Conservation (phyloP, 176 grass and related monocot genomes). For the Triticum urartu region DNA sequence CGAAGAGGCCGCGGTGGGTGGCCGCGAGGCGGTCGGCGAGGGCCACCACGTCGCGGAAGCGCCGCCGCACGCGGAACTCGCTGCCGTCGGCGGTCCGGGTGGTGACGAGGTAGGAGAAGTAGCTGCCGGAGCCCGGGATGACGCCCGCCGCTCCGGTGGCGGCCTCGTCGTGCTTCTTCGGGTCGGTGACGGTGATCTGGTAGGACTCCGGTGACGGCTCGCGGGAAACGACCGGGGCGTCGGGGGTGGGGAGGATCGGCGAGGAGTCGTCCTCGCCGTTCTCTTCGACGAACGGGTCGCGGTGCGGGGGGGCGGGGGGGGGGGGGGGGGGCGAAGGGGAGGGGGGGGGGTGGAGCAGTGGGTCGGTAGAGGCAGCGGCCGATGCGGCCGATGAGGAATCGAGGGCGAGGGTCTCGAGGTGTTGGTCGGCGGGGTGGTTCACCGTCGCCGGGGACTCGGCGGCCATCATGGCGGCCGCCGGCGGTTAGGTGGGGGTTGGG, state of each 20-base stretch:
- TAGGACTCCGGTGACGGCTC: constrained; percentile 38
- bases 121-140: constrained; percentile 61
- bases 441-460: constrained; percentile 30
- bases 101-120: constrained; percentile 77
- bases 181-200: constrained; percentile 74
- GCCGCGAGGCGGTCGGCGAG: constrained; percentile 61
- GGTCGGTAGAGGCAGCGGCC: constrained; percentile 50
- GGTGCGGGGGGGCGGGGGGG: constrained; percentile 15
- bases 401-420: constrained; percentile 52
- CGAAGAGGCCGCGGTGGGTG: constrained; percentile 67
- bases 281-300: constrained; percentile 28
- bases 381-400: constrained; percentile 38
- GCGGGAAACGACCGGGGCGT: constrained; percentile 26
- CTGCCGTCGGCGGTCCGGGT: constrained; percentile 42
- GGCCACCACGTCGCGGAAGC: constrained; percentile 83
- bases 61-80: constrained; percentile 68
- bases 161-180: constrained; percentile 71
- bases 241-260: background rate
- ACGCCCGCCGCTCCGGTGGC: constrained; percentile 43
- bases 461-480: constrained; percentile 44
- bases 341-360: constrained; percentile 56
- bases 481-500: constrained; percentile 23
- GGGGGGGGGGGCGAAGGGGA: constrained; percentile 33
- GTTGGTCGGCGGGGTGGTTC: constrained; percentile 22
- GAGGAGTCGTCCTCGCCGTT: background rate